phyloP scores from a whole-genome alignment of 257 asterid genomes.

The Solanum appendiculatum region DNA sequence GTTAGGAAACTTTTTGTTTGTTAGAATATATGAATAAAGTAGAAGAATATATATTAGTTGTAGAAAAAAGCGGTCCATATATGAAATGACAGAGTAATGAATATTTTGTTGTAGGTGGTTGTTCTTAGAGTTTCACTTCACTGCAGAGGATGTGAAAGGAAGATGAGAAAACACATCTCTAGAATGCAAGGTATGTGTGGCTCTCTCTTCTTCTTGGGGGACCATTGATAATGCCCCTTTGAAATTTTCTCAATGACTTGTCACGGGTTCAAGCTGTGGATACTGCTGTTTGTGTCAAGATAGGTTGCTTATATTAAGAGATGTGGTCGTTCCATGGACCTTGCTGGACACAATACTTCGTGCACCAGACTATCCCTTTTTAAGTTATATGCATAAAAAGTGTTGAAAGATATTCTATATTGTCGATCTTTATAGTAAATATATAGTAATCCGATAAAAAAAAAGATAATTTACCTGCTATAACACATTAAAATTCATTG shows the following conservation, averaged over 20 bases:
- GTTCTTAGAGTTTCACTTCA: constrained; percentile 10
- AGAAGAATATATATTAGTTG: not conserved
- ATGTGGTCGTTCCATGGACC: not conserved
- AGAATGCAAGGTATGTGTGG: constrained; percentile 11
- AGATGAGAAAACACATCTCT: constrained; percentile 12
- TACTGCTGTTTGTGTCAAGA: not conserved
- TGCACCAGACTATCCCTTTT: not conserved
- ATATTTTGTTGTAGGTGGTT: constrained; percentile 7
- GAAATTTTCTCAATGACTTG: not conserved
- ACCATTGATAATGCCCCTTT: not conserved
- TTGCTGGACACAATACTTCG: not conserved
- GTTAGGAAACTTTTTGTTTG: not conserved
- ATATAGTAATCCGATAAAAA: not conserved
- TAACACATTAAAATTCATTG: not conserved
- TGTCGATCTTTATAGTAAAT: too few species aligned
- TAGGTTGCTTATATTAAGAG: not conserved
- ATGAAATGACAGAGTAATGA: not conserved
- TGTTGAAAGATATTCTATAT: not conserved
- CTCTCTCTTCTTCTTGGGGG: not conserved
- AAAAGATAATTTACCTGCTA: not conserved
- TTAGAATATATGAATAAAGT: not conserved
- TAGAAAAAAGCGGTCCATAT: not conserved
- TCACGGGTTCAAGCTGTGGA: not conserved
- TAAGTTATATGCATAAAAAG: not conserved
- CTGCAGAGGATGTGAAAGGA: constrained; percentile 13